Evolutionary conservation across 2,329 filamentous ascomycete genomes (phyloP), one percentile per base, ranked within the genome.

Genomic region (Chaetomium sp.): DNA sequence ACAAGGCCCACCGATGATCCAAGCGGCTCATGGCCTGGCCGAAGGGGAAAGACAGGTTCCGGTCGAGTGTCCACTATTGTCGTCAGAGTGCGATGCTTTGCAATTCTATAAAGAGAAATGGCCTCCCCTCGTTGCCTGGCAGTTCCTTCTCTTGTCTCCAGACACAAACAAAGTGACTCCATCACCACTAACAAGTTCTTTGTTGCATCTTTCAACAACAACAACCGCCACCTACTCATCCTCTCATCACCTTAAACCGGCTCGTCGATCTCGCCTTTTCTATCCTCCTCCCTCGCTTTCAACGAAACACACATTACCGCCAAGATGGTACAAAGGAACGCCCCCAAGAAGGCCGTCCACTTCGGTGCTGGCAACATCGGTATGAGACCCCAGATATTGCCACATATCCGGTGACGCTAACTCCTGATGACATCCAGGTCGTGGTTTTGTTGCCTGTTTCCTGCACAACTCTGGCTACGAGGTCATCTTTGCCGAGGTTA

Each of bases 401-500:
- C 29, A 23, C 19, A 23, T 47, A 8, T 12, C 19, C 6, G 42
- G 5, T 3, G 3, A 47, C 13, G 54, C 70, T 74, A 69, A 69
- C 71, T 65, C 38, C 53, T 23, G 27, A 38, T 25, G 35, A 23
- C 13, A 54, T 35, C 16, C 53, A 82, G 81, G 85, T 78, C 89
- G 90, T 77, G 90, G 92, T 78, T 95, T 95, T 72, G 91, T 95
- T 62, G 92, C 90, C 73, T 92, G 92, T 80, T 95, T 97, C 81
- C 87, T 98, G 49, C 92, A 97, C 83, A 90, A 96, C 78, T 95
- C 93, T 13, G 93, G 92, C 76, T 99, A 93, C 77, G 92, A 97
- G 75, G 94, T 99, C 74, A 84, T 98, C 81, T 98, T 99, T 75
- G 90, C 96, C 72, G 95, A 99, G 83, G 93, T 99, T 70, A 89